Conservation (phyloP, 768 basidiomycete species). For the Vararia minispora region DNA sequence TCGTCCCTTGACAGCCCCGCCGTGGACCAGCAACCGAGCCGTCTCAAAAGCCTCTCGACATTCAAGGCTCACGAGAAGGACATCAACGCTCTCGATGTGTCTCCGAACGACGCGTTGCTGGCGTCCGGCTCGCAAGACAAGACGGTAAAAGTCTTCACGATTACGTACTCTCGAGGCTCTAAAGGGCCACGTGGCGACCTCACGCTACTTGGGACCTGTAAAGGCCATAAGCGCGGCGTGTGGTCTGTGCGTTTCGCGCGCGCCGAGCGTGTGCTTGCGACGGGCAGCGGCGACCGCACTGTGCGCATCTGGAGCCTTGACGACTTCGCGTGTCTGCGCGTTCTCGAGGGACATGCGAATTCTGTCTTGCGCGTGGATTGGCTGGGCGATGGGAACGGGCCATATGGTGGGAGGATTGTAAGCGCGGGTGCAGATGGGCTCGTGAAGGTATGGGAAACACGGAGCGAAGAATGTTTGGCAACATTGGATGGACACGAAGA, state of each 20-base stretch:
- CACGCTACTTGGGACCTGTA: constrained; percentile 74
- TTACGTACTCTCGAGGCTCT: constrained; percentile 39
- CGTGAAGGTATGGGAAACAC: constrained; percentile 91
- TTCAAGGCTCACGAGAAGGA: constrained; percentile 96
- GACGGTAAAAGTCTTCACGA: constrained; percentile 81
- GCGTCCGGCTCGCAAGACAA: constrained; percentile 96
- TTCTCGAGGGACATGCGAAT: constrained; percentile 97
- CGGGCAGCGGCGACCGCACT: constrained; percentile 92
- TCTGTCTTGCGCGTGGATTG: constrained; percentile 93
- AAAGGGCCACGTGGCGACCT: constrained; percentile 50
- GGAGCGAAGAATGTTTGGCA: constrained; percentile 74
- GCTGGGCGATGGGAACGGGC: constrained; percentile 54
- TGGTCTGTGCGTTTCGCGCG: constrained; percentile 89
- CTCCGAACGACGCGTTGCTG: constrained; percentile 80
- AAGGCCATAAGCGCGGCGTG: constrained; percentile 93
- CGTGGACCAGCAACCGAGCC: constrained; percentile 24
- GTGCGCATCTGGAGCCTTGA: constrained; percentile 91
- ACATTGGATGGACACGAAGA: constrained; percentile 98
- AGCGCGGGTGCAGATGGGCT: constrained; percentile 90
- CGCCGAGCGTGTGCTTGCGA: constrained; percentile 76
- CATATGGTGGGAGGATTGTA: constrained; percentile 37
- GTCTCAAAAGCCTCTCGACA: constrained; percentile 71
- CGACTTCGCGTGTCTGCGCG: constrained; percentile 88
- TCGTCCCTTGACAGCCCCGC: constrained; percentile 29
- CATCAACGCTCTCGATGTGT: constrained; percentile 90